Percentiles rank a stretch among this genome's conserved stretches.
Evolutionary conservation across 2,329 filamentous ascomycete species (phyloP).

Genomic region (Chrysosporium queenslandicum): DNA sequence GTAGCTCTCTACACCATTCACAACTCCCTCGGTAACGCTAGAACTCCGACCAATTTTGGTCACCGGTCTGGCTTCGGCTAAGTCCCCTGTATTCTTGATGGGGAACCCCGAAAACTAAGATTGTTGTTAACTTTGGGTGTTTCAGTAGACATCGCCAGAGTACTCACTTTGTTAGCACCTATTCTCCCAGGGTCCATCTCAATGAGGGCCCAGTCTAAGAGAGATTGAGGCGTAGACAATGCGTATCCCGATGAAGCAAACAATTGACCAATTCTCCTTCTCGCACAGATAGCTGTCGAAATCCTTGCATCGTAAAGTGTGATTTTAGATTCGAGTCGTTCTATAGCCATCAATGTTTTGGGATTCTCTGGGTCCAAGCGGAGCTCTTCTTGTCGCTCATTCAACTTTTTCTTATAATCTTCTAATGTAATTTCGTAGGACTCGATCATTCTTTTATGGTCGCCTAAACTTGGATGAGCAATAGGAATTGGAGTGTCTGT

Average conservation of each 20-base stretch:
- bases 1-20: background rate
- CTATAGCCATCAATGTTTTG: too few species aligned
- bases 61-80: background rate
- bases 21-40: background rate
- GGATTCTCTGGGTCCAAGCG: too few species aligned
- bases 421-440: background rate
- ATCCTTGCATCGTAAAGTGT: background rate
- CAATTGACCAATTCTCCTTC: background rate
- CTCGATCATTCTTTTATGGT: background rate
- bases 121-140: background rate
- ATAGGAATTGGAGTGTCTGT: background rate
- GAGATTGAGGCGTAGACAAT: background rate
- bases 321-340: too few species aligned
- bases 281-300: background rate
- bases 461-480: background rate
- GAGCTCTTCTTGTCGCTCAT: too few species aligned
- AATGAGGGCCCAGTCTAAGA: background rate
- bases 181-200: background rate
- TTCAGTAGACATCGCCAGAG: background rate
- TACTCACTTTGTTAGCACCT: background rate
- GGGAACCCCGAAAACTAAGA: background rate
- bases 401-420: background rate
- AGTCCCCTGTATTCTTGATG: too few species aligned
- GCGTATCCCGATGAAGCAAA: background rate
- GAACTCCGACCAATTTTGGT: background rate